Evolutionary conservation across 345 rosid species (phyloP).

Genomic region (Physaria fendleri): DNA sequence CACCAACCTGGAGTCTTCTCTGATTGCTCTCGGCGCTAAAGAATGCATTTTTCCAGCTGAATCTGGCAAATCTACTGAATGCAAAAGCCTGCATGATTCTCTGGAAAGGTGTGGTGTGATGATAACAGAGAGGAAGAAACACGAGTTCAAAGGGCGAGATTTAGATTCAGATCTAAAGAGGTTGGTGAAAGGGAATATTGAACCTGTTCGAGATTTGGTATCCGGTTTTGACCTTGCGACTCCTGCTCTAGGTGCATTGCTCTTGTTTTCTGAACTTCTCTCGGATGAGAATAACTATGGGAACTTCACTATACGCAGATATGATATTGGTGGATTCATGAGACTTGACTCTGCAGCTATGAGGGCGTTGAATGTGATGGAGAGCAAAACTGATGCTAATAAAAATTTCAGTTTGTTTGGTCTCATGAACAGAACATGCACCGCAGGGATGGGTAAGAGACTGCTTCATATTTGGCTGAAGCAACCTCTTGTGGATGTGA

Average conservation of each 20-base stretch:
- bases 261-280: constrained; percentile 77
- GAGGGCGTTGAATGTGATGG: constrained; percentile 93
- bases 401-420: constrained; percentile 94
- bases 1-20: constrained; percentile 82
- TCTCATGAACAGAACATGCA: constrained; percentile 96
- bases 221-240: constrained; percentile 82
- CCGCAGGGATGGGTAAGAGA: constrained; percentile 97
- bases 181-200: constrained; percentile 76
- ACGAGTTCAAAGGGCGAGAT: constrained; percentile 84
- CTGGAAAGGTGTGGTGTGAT: constrained; percentile 69
- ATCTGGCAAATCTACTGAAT: constrained; percentile 49
- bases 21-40: constrained; percentile 91
- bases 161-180: constrained; percentile 81
- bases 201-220: constrained; percentile 78
- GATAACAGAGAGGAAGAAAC: constrained; percentile 86
- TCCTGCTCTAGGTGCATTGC: constrained; percentile 74
- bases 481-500: constrained; percentile 79
- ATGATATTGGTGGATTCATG: constrained; percentile 70
- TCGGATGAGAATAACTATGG: constrained; percentile 83
- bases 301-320: constrained; percentile 53
- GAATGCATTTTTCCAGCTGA: constrained; percentile 90
- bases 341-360: constrained; percentile 89
- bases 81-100: constrained; percentile 53
- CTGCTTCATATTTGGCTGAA: constrained; percentile 93
- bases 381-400: constrained; percentile 91